Percentiles rank a stretch among this genome's conserved stretches.
Conservation (phyloP, 1,284 basidiomycete genomes). For the Coniferiporia sulphurascens region DNA sequence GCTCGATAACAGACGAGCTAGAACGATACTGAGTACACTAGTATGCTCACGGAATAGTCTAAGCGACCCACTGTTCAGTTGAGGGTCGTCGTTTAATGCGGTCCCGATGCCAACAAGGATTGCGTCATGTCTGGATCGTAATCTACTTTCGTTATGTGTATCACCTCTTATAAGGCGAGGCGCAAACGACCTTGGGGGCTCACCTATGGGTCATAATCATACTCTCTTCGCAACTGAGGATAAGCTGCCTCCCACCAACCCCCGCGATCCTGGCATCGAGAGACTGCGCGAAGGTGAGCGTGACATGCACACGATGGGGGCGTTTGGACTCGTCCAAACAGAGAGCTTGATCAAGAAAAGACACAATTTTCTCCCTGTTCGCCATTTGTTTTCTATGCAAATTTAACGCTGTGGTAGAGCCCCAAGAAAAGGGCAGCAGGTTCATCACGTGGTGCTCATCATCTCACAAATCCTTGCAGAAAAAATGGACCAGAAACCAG, state of each 20-base stretch:
- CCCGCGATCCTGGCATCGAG: constrained; percentile 93
- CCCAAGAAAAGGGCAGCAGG: no score
- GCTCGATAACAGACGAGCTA: constrained; percentile 56
- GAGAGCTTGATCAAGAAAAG: neutral
- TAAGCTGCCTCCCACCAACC: constrained; percentile 65
- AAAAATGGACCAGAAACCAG: no score
- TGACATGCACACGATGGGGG: constrained; percentile 38
- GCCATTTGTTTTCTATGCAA: neutral
- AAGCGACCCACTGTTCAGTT: constrained; percentile 73
- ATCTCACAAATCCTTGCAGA: no score
- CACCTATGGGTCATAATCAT: constrained; percentile 96
- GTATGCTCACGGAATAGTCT: neutral
- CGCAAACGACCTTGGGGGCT: constrained; percentile 18
- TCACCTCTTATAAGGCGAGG: neutral
- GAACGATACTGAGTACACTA: constrained; percentile 2
- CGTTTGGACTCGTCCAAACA: neutral
- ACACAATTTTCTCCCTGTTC: neutral
- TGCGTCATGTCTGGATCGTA: constrained; percentile 86
- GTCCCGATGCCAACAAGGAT: constrained; percentile 93
- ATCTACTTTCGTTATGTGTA: constrained; percentile 40
- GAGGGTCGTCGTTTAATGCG: constrained; percentile 87
- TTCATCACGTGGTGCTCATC: no score
- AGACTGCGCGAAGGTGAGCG: constrained; percentile 94
- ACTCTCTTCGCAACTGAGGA: constrained; percentile 82
- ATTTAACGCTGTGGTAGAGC: no score